phyloP scores from a whole-genome alignment of 768 basidiomycete genomes.

The Bullera alba region DNA sequence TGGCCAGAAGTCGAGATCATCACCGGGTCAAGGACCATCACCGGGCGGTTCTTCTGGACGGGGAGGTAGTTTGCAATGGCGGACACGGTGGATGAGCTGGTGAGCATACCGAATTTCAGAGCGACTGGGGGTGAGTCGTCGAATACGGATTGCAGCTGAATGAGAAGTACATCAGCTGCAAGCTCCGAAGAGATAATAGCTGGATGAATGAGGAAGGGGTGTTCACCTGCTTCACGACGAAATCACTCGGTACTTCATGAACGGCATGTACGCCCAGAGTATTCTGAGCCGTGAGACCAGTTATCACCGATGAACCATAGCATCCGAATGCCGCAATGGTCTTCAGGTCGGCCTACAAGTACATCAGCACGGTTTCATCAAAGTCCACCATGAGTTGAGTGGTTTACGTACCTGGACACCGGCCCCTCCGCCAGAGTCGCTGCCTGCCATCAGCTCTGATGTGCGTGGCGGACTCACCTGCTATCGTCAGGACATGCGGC shows the following conservation, averaged over 20 bases:
- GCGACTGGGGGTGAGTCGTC: conserved; percentile 64
- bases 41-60: conserved; percentile 49
- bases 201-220: neutral
- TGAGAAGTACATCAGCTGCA: conserved; percentile 3
- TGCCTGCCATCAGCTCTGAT: conserved; percentile 44
- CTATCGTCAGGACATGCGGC: conserved; percentile 42
- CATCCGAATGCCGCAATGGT: conserved; percentile 70
- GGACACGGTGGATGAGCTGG: conserved; percentile 54
- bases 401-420: conserved; percentile 66
- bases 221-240: conserved; percentile 68
- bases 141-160: conserved; percentile 63
- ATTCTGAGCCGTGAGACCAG: conserved; percentile 84
- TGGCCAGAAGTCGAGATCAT: conserved; percentile 87
- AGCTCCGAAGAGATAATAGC: neutral
- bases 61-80: conserved; percentile 55
- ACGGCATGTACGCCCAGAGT: conserved; percentile 74
- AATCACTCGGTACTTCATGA: conserved; percentile 60
- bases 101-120: conserved; percentile 89
- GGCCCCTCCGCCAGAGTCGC: conserved; percentile 77
- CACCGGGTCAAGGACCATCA: conserved; percentile 79
- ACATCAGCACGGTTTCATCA: no score
- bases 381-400: neutral
- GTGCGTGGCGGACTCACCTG: conserved; percentile 15
- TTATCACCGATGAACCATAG: conserved; percentile 74
- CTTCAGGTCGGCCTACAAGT: conserved; percentile 71